These are phyloP conservation scores for Barnettozyma siamensis DNA, from an alignment of 805 yeast genomes.

Conservation along the genomic window DNA sequence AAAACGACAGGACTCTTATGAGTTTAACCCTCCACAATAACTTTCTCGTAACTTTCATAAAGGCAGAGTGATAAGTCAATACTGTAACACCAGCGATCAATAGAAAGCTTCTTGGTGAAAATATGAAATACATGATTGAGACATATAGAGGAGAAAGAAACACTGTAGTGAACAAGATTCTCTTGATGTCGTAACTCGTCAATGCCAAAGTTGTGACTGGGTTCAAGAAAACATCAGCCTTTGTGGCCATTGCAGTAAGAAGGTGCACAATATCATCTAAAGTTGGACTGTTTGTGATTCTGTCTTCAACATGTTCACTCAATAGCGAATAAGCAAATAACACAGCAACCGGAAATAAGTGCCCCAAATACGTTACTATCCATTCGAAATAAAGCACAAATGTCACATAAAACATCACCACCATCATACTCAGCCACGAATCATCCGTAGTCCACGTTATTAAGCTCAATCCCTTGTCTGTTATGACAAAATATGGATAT, in stretches of 20 bases:
- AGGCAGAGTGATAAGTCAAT: constrained; percentile 81
- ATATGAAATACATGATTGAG: constrained; percentile 55
- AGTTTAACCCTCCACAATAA: constrained; percentile 78
- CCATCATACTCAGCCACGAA: constrained; percentile 63
- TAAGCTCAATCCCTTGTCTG: constrained; percentile 63
- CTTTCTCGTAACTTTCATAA: constrained; percentile 76
- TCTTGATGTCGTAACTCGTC: constrained; percentile 69
- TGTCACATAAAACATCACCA: constrained; percentile 49
- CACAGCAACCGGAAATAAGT: constrained; percentile 58
- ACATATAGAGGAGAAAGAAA: constrained; percentile 84
- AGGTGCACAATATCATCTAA: constrained; percentile 80
- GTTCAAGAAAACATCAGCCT: constrained; percentile 68
- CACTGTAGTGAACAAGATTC: constrained; percentile 77
- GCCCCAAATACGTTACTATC: constrained; percentile 79
- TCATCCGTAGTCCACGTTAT: constrained; percentile 91
- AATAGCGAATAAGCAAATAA: constrained; percentile 56
- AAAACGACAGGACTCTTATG: constrained; percentile 67
- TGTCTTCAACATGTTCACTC: constrained; percentile 49
- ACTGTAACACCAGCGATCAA: constrained; percentile 52
- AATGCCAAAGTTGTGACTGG: constrained; percentile 77
- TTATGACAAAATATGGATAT: constrained; percentile 76
- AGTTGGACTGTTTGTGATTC: constrained; percentile 65
- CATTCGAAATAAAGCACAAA: constrained; percentile 71
- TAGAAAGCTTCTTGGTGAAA: constrained; percentile 66
- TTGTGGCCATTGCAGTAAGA: constrained; percentile 65